These are phyloP conservation scores for Mimosa bimucronata DNA, from an alignment of 306 rosid genomes.

Conservation along the genomic window DNA sequence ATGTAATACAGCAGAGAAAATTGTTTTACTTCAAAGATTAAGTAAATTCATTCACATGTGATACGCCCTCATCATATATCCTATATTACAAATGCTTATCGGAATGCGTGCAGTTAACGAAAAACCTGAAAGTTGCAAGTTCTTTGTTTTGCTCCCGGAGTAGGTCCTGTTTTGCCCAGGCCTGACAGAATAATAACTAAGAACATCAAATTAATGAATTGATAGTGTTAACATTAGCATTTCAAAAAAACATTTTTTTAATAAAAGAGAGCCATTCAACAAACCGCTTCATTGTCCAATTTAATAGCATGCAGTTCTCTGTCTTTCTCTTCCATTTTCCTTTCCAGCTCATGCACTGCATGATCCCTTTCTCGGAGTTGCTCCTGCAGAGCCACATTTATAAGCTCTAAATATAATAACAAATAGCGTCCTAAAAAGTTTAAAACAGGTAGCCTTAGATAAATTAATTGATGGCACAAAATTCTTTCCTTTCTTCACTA, in stretches of 20 bases:
- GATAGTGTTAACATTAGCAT: not conserved
- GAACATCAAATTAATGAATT: slow-evolving; percentile 11
- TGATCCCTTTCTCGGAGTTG: slow-evolving; percentile 81
- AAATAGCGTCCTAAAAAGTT: slow-evolving; percentile 10
- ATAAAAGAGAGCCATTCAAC: slow-evolving; percentile 36
- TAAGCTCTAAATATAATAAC: slow-evolving; percentile 26
- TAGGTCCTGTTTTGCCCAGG: slow-evolving; percentile 97
- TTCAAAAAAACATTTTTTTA: not conserved
- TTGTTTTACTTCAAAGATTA: not conserved
- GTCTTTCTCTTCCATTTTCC: slow-evolving; percentile 87
- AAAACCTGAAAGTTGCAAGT: slow-evolving; percentile 82
- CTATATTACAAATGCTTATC: not conserved
- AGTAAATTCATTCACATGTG: not conserved
- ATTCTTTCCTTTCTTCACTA: not conserved
- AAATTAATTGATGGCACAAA: not conserved
- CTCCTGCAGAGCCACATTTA: slow-evolving; percentile 64
- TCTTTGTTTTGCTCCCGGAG: slow-evolving; percentile 90
- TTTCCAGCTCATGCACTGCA: slow-evolving; percentile 71
- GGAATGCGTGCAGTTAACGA: slow-evolving; percentile 17
- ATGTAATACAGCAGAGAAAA: not conserved
- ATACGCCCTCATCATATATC: not conserved
- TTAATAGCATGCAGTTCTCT: slow-evolving; percentile 84
- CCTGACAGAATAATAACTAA: slow-evolving; percentile 52
- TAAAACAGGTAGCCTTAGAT: slow-evolving; percentile 27
- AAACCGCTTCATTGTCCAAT: slow-evolving; percentile 92